Percentiles rank a stretch among this genome's conserved stretches.
phyloP scores from a whole-genome alignment of 1,284 basidiomycete species.

The Ceratobasidium sp. region DNA sequence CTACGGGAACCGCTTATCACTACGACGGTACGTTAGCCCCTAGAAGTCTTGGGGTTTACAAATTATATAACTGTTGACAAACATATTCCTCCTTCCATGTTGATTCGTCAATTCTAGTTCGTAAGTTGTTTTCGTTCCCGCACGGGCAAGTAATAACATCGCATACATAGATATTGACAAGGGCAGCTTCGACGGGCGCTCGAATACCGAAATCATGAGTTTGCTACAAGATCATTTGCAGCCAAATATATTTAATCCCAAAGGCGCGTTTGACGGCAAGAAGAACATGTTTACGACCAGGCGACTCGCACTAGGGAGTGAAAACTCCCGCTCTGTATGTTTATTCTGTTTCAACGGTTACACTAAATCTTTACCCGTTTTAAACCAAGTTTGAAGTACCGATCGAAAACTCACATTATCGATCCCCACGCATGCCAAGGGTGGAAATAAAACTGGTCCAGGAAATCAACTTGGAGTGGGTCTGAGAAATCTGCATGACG shows the following conservation, averaged over 20 bases:
- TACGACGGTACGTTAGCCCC: conserved; percentile 41
- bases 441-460: conserved; percentile 65
- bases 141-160: not conserved
- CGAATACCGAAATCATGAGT: conserved; percentile 42
- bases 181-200: conserved; percentile 36
- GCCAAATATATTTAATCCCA: conserved; percentile 43
- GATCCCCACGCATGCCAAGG: conserved; percentile 50
- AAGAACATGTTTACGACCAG: conserved; percentile 60
- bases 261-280: conserved; percentile 25
- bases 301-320: conserved; percentile 63
- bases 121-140: not conserved
- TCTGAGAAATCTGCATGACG: conserved; percentile 20
- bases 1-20: conserved; percentile 42
- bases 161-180: conserved; percentile 21
- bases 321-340: conserved; percentile 26
- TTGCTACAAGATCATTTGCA: conserved; percentile 39
- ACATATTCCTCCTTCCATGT: not conserved
- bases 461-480: conserved; percentile 74
- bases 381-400: conserved; percentile 64
- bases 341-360: not conserved
- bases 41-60: not conserved
- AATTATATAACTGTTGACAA: not conserved
- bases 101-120: not conserved
- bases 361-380: not conserved
- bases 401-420: conserved; percentile 50